Conservation (phyloP, 768 basidiomycete species). For the Porphyrellus cyaneotinctus region DNA sequence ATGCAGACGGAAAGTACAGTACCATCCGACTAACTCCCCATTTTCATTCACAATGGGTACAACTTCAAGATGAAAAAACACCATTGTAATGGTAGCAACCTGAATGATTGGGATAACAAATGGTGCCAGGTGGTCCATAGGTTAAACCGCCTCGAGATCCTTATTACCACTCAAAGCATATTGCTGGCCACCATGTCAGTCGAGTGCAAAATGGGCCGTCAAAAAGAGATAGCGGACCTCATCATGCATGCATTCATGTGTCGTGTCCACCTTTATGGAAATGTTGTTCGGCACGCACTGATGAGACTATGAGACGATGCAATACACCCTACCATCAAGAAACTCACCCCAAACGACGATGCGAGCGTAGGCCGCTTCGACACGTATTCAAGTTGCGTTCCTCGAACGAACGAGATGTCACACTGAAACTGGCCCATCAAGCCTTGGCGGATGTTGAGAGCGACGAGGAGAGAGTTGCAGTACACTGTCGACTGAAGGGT, state of each 20-base stretch:
- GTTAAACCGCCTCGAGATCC: not conserved
- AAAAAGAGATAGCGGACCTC: slow-evolving; percentile 15
- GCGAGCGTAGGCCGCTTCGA: not conserved
- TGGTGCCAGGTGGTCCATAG: too few relatives aligned
- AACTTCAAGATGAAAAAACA: too few relatives aligned
- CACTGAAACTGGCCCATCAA: slow-evolving; percentile 28
- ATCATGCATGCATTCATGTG: slow-evolving; percentile 47
- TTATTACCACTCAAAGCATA: not conserved
- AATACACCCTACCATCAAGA: slow-evolving; percentile 3
- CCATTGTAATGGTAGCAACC: too few relatives aligned
- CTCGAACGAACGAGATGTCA: slow-evolving; percentile 2
- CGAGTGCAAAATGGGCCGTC: not conserved
- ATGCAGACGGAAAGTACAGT: too few relatives aligned
- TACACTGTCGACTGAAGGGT: slow-evolving; percentile 39
- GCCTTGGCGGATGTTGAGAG: slow-evolving; percentile 51
- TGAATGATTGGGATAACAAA: too few relatives aligned
- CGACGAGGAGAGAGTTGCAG: slow-evolving; percentile 57
- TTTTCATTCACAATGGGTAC: too few relatives aligned
- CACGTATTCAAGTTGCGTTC: not conserved
- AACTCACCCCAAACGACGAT: slow-evolving; percentile 5
- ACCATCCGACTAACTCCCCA: not conserved
- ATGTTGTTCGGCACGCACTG: slow-evolving; percentile 42
- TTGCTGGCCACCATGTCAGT: not conserved
- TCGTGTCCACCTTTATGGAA: slow-evolving; percentile 64
- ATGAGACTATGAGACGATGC: not conserved